Evolutionary conservation across 1,284 basidiomycete genomes (phyloP), one percentile per base, ranked within the genome.

Genomic region (Pascua sp.): DNA sequence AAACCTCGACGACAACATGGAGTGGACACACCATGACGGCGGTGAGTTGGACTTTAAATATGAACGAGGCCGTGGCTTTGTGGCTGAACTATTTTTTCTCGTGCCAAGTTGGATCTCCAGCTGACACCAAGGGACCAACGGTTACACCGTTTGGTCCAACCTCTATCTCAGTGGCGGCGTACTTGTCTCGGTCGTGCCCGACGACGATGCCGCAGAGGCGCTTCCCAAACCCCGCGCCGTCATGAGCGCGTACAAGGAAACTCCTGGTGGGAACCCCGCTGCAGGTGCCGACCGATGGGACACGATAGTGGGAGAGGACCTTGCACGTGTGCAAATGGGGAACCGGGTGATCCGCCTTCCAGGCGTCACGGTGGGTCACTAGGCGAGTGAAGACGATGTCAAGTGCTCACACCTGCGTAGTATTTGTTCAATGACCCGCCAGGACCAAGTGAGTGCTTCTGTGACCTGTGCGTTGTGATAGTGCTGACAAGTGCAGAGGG

Each of bases 351-450:
- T 67, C 16, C 60, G 61, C n/a, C 52, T 74, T 2, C 63, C 62
- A 4, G 71, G 70, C 13, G 59, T 69, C 2, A 72, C 71, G 10
- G 70, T 72, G 54, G 62, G 70, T 63, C n/a, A 11, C 42, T 38
- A 37, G 3, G 11, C 15, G 12, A 40, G 2, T 1, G 4, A 42
- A 18, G 32, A 38, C 24, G 44, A 44, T 18, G 24, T 32, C 24
- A 32, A 4, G 24, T 32, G 24, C 24, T 32, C 24, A 32, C 24
- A 32, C 4, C 24, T 32, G 24, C 3, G 16, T 37, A 72, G 69
- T 70, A 71, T 55, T 63, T 74, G 49, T 74, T 74, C 61, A 71
- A 71, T 56, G 72, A 74, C 53, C 63, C 59, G 16, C 67, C 69
- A 24, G 72, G 72, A n/a, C 51, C 49, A n/a, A 63, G 65, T 67